phyloP scores from a whole-genome alignment of 805 yeast species.

The Candida oleophila region DNA sequence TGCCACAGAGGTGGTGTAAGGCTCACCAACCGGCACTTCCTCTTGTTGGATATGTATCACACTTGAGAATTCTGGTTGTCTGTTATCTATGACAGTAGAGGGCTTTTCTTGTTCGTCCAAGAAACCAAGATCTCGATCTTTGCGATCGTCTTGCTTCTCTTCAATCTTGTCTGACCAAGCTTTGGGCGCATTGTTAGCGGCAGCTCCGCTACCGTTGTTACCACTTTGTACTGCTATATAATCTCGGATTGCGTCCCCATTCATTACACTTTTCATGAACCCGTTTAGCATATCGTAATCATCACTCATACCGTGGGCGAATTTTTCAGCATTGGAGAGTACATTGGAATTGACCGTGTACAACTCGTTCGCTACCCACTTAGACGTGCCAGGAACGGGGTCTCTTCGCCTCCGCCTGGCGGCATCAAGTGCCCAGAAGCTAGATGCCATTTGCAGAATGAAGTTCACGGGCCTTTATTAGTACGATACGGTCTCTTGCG shows the following conservation, averaged over 20 bases:
- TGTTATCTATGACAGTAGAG: background rate
- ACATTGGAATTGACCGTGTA: constrained; percentile 37
- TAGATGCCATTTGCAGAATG: constrained; percentile 9
- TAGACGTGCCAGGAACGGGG: constrained; percentile 51
- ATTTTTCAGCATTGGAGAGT: constrained; percentile 34
- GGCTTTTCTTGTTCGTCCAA: background rate
- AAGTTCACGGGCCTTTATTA: too few relatives aligned
- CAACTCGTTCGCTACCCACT: constrained; percentile 49
- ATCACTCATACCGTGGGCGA: constrained; percentile 36
- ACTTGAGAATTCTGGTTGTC: background rate
- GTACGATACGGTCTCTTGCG: too few relatives aligned
- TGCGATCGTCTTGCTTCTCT: background rate
- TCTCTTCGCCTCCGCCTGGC: constrained; percentile 23
- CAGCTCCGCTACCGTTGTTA: background rate
- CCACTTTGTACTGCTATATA: background rate
- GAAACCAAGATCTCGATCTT: background rate
- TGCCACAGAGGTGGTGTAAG: background rate
- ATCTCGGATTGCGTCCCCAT: constrained; percentile 7
- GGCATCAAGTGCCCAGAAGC: constrained; percentile 35
- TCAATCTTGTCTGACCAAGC: background rate
- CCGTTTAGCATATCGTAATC: constrained; percentile 43
- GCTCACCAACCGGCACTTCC: background rate
- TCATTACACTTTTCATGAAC: constrained; percentile 35
- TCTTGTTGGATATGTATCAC: background rate
- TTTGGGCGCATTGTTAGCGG: background rate